Base-by-base conservation (phyloP, 192 early-diverging fungal species). In the Umbelopsis sp. region DNA sequence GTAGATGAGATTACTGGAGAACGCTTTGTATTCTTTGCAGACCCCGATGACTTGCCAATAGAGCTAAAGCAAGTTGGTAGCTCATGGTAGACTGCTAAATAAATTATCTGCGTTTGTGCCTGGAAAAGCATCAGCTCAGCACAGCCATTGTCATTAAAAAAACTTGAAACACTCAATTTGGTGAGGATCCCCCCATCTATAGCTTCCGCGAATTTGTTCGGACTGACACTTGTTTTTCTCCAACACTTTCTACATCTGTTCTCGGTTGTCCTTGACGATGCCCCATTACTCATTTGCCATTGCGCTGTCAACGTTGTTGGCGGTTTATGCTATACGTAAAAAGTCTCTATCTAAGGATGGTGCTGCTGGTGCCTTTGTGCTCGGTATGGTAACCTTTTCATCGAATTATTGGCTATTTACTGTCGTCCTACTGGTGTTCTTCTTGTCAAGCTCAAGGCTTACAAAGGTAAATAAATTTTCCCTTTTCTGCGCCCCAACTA, bases 331-430 rank as follows among this genome's bases (percentile, higher is more conserved):
- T n/a, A 79, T 89, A 31, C 76, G 79, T 22, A 91, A 92, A 74
- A 84, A 87, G 44, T 95, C 94, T 2, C 85, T 97, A 47, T 83
- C 90, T 4, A 45, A 49, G 8, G 89, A 86, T 8, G 95, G 95
- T 24, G 87, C 91, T 4, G 12, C 84, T 9, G 92, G 89, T 44
- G 94, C 95, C 7, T 88, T 88, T 45, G 69, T 88, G 26, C 84
- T 95, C 20, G 94, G 93, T 9, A 72, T 97, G 45, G 77, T 83
- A 25, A 95, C 94, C 4, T 92, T 94, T 54, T 85, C 83, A 29
- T 88, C 92, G 65, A 82, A 86, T 32, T 84, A 84, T 51, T 69
- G 79, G 22, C 73, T 92, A 36, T 93, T 93, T 74, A 82, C 90
- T 8, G 76, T 84, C 6, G 84, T 90, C 10, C 82, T 95, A 21